Conservation (phyloP, 1,284 basidiomycete genomes). For the Trametes hirsuta region DNA sequence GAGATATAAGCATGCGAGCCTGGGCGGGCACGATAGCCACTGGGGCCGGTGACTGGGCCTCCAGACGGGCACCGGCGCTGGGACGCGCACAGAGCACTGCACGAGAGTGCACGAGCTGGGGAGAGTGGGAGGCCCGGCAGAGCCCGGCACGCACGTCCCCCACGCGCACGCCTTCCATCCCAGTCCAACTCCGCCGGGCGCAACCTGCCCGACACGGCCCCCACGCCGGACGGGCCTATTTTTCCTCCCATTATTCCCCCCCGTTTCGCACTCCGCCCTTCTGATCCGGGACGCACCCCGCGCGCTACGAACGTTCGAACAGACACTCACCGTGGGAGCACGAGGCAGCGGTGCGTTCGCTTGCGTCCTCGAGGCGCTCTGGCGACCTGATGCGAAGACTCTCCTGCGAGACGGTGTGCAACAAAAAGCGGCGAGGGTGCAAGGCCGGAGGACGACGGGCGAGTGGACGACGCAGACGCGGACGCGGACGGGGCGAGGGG, state of each 20-base stretch:
- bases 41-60: too few relatives aligned
- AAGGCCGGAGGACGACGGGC: not conserved
- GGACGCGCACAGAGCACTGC: too few relatives aligned
- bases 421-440: not conserved
- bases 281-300: conserved; percentile 22
- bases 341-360: conserved; percentile 16
- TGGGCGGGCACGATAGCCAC: not conserved
- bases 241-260: not conserved
- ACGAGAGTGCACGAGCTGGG: too few relatives aligned
- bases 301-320: not conserved
- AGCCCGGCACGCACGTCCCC: conserved; percentile 1
- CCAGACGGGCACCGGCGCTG: too few relatives aligned
- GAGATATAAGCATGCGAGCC: conserved; percentile 23
- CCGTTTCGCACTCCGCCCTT: conserved; percentile 11
- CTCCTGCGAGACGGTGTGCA: not conserved
- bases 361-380: conserved; percentile 7
- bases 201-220: not conserved
- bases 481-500: not conserved
- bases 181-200: too few relatives aligned
- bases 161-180: not conserved
- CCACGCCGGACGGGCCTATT: not conserved
- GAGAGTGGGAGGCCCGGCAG: too few relatives aligned
- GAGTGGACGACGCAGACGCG: not conserved
- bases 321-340: conserved; percentile 20
- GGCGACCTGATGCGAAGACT: not conserved